Base-by-base conservation (phyloP, 352 stramenopile genomes). In the Phytophthora citricola region DNA sequence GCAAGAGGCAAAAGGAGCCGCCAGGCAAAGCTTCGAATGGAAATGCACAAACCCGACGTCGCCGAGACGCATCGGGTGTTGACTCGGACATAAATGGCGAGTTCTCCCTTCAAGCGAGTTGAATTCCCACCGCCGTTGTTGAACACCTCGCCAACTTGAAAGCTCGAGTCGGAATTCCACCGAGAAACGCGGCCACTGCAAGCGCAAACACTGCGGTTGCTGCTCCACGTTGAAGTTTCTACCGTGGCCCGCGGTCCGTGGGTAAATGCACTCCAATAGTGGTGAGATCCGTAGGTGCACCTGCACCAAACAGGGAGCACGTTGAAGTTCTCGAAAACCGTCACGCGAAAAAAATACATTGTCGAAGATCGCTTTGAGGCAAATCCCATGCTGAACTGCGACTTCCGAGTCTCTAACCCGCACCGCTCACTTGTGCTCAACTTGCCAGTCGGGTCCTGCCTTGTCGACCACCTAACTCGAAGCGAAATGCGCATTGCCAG, bases 61-160 rank as follows among this genome's bases (percentile, higher is more conserved):
- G 10, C 27, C 15, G 44, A 68, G 56, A 66, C 63, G 45, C 58
- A 66, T 62, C 63, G 10, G 32, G 15, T 62, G 63, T 52, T 45
- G 26, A 59, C 51, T 24, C 10, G 48, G 17, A 20, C 17, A 55
- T 55, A 55, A 44, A 44, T 55, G 31, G 46, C 39, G 27, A 15
- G 27, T 10, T 41, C 7, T 32, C 12, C 22, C 43, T 49, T 49
- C 22, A 49, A 49, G 24, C 12, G 49, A 46, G 49, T 55, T 57
- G 56, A 51, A 48, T 39, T 55, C 43, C 43, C 31, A 38, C 31
- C 55, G 43, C 11, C 20, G 22, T 7, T 27, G 54, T 56, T 53
- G 34, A 43, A 36, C 12, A 12, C 22, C 9, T n/a, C 46, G 26
- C 11, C 44, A 27, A 50, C 10, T 20, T 50, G 44, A 36, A 34